Conservation (phyloP, 192 early-diverging fungal species). For the Rhizoclosmatium globosum region DNA sequence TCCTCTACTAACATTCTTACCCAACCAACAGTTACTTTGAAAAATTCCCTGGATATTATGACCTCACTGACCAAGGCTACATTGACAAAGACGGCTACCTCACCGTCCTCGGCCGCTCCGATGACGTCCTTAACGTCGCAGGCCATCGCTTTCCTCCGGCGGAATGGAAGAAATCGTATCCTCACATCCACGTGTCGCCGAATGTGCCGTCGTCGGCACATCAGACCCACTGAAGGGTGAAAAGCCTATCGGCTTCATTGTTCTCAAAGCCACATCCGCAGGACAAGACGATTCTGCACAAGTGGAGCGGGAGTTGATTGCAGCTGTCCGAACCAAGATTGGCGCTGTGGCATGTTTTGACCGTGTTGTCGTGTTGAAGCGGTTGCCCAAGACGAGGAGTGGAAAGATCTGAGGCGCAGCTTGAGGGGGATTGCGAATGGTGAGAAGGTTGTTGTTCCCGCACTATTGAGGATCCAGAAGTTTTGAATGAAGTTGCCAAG, state of each 20-base stretch:
- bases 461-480: conserved; percentile 84
- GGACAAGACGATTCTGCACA: not conserved
- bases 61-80: conserved; percentile 84
- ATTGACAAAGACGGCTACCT: conserved; percentile 69
- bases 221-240: conserved; percentile 52
- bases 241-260: conserved; percentile 52
- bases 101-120: conserved; percentile 50
- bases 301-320: conserved; percentile 61
- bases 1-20: not conserved
- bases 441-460: conserved; percentile 65
- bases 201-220: conserved; percentile 52
- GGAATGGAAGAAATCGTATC: conserved; percentile 79
- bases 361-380: conserved; percentile 69
- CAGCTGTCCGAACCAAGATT: conserved; percentile 66
- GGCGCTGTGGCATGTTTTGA: conserved; percentile 87
- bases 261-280: conserved; percentile 39
- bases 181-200: conserved; percentile 60
- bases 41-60: conserved; percentile 82
- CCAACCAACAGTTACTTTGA: conserved; percentile 64
- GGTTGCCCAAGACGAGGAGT: conserved; percentile 84
- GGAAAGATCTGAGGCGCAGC: conserved; percentile 86
- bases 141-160: conserved; percentile 86
- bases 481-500: conserved; percentile 36
- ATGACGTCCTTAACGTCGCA: conserved; percentile 83
- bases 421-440: conserved; percentile 72